Base-by-base conservation (phyloP, 257 asterid species). In the Solanum pinnatisectum region DNA sequence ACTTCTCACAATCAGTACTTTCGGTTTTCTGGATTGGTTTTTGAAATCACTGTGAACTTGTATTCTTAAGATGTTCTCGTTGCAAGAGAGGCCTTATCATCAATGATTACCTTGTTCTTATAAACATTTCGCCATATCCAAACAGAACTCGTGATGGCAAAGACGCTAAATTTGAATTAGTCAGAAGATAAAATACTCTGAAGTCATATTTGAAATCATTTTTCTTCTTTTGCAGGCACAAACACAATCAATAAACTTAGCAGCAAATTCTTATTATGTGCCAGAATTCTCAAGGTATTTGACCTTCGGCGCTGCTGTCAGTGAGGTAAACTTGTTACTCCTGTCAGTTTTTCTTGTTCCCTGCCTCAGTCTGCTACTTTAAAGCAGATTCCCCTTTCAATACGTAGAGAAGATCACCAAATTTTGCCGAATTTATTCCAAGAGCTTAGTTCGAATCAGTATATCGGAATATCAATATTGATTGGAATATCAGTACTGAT, bases 271-370 rank as follows among this genome's bases (percentile, higher is more conserved):
- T 46, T 92, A 87, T 88, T 95, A 88, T 56, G 94, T 93, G 42
- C 98, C 98, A 3, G 91, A 91, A 35, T 79, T 91, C 87, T 60
- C 10, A 20, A 32, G 4, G n/a, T 95, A 95, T 86, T 87, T 95
- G 90, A 94, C 89, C 87, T 94, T 92, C 4, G 98, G 98, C 49
- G 98, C 93, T 83, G 97, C 95, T 13, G 93, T 94, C 36, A 94
- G 97, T 33, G 98, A 95, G 98, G 96, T 95, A 91, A 86, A n/a
- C 39, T 52, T 77, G 23, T 67, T 85, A 3, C 16, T 72, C 36
- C 68, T 46, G 68, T 46, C 36, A 12, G 16, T 44, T 79, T 79
- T 79, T 79, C 84, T 42, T 18, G 65, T 79, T 79, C 35, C 73
- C 37, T 79, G 84, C 77, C 30, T 11, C 72, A n/a, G 16, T 65